These are phyloP conservation scores for Aspergillus transmontanensis DNA, from an alignment of 2,329 filamentous ascomycete species.

Conservation along the genomic window DNA sequence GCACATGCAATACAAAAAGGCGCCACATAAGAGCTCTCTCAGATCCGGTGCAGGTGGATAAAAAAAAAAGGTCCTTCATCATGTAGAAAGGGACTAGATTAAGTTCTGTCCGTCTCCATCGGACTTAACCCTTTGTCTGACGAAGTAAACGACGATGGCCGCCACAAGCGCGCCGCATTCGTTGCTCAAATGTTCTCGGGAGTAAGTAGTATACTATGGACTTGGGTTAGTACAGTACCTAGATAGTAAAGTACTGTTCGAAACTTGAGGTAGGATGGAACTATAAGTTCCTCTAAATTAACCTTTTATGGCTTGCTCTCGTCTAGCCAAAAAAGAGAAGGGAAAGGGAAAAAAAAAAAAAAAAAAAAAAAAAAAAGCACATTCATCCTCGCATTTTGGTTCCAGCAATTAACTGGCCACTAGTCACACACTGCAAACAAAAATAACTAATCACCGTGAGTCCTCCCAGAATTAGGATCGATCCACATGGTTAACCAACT, in stretches of 20 bases:
- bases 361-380: neutral
- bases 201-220: neutral
- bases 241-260: no score
- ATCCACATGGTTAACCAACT: conserved; percentile 8
- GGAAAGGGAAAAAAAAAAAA: neutral
- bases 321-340: neutral
- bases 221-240: neutral
- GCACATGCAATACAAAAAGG: neutral
- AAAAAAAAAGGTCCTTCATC: neutral
- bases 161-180: conserved; percentile 11
- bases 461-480: neutral
- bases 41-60: neutral
- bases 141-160: conserved; percentile 3
- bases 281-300: neutral
- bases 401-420: neutral
- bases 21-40: neutral
- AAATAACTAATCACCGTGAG: neutral
- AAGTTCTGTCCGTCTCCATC: conserved; percentile 1
- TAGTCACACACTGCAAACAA: neutral
- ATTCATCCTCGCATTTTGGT: neutral
- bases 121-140: conserved; percentile 1
- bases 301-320: neutral
- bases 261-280: neutral
- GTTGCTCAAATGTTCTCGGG: neutral
- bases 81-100: neutral